Percentiles rank a stretch among this genome's conserved stretches.
phyloP scores from a whole-genome alignment of 805 yeast species.

The Danielozyma ontarioensis region DNA sequence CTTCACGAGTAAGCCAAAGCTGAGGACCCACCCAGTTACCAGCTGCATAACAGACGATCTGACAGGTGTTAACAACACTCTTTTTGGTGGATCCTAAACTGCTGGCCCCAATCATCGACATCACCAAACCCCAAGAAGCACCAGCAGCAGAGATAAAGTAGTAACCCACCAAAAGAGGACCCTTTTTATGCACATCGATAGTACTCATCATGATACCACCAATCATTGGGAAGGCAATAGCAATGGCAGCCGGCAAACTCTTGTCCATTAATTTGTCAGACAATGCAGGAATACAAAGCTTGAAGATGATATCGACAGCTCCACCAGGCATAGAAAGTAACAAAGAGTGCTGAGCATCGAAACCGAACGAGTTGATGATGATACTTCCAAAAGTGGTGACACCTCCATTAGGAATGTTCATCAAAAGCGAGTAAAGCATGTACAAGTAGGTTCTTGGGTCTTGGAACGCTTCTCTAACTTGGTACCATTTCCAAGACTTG shows the following conservation, averaged over 20 bases:
- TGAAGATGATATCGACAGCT: constrained; percentile 39
- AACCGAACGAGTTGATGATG: constrained; percentile 20
- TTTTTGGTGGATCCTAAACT: constrained; percentile 57
- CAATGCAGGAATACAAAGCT: constrained; percentile 17
- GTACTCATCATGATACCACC: constrained; percentile 39
- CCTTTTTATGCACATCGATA: constrained; percentile 27
- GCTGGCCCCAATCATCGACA: constrained; percentile 39
- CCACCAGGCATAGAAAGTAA: constrained; percentile 45
- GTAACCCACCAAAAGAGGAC: too few relatives aligned
- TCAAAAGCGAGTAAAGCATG: constrained; percentile 20
- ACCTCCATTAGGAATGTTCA: constrained; percentile 35
- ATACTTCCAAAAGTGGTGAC: constrained; percentile 31
- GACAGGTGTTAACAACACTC: constrained; percentile 39
- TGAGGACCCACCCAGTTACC: constrained; percentile 58
- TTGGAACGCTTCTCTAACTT: constrained; percentile 30
- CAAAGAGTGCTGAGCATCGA: constrained; percentile 27
- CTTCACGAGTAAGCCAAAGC: constrained; percentile 38
- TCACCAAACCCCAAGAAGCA: constrained; percentile 29
- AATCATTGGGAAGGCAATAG: too few relatives aligned
- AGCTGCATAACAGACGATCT: constrained; percentile 45
- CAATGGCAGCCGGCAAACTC: constrained; percentile 16
- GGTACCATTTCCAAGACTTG: constrained; percentile 30
- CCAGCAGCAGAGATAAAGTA: too few relatives aligned
- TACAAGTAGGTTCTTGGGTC: constrained; percentile 32
- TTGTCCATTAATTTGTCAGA: constrained; percentile 25